Conservation (phyloP, 176 grass and related monocot species). For the Oryza meyeriana region DNA sequence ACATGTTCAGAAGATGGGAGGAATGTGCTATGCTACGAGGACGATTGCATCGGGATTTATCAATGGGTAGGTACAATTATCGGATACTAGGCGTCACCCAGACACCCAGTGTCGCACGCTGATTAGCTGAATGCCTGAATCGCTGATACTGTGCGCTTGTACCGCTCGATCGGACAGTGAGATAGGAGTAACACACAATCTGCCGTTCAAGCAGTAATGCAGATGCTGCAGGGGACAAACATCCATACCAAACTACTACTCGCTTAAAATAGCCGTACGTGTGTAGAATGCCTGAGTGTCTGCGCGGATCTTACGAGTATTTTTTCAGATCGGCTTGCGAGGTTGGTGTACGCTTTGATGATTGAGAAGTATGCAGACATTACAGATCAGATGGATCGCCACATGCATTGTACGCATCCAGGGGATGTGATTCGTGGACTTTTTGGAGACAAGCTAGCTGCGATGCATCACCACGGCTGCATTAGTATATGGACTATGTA, state of each 20-base stretch:
- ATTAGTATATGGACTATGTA: not conserved
- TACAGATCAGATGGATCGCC: not conserved
- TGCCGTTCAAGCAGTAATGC: not conserved
- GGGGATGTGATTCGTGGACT: not conserved
- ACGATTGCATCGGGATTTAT: too few relatives aligned
- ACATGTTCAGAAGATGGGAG: not conserved
- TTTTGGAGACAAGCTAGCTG: not conserved
- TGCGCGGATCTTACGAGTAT: not conserved
- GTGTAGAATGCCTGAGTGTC: not conserved
- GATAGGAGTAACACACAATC: not conserved
- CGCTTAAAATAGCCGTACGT: not conserved
- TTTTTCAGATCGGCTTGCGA: not conserved
- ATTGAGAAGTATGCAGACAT: not conserved
- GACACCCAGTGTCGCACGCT: too few relatives aligned
- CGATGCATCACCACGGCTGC: not conserved
- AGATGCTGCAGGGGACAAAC: not conserved
- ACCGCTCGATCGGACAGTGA: not conserved
- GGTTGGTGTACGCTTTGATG: not conserved
- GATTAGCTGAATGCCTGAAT: too few relatives aligned
- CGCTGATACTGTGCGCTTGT: not conserved
- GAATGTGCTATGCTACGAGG: not conserved
- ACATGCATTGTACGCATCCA: not conserved
- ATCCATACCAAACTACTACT: not conserved
- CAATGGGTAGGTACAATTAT: too few relatives aligned
- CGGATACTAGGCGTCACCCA: too few relatives aligned